These are phyloP conservation scores for Solanum sparsipilum DNA, from an alignment of 257 asterid genomes.

Conservation along the genomic window DNA sequence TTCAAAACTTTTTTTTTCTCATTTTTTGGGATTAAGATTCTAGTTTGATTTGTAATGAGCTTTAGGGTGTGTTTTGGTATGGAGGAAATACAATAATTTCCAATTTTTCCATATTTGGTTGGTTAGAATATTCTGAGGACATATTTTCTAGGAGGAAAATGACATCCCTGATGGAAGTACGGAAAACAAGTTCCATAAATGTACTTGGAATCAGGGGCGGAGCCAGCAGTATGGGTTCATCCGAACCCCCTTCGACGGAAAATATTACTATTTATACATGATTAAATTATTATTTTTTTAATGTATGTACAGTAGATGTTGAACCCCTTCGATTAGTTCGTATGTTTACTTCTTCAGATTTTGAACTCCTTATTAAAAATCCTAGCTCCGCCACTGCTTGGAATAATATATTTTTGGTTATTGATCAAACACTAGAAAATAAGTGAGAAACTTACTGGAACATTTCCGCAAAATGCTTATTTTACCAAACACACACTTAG, in stretches of 20 bases:
- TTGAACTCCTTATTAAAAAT: no score
- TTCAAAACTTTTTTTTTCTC: not conserved
- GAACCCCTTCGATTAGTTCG: no score
- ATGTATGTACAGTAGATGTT: no score
- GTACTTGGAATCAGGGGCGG: not conserved
- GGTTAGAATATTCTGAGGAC: not conserved
- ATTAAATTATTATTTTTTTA: no score
- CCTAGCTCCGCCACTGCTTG: not conserved
- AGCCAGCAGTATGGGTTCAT: no score
- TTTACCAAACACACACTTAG: not conserved
- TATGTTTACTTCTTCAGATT: no score
- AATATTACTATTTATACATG: no score
- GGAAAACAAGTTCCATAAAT: no score
- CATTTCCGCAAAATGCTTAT: not conserved
- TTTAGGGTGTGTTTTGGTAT: not conserved
- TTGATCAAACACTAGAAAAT: not conserved
- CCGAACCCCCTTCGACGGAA: no score
- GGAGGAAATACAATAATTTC: not conserved
- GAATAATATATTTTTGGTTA: not conserved
- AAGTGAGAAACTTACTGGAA: not conserved
- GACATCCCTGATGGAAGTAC: not conserved
- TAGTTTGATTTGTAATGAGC: not conserved
- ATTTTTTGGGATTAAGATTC: not conserved
- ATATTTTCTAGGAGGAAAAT: not conserved
- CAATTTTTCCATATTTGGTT: not conserved